Base-by-base conservation (phyloP, 352 stramenopile species). In the Globisporangium sylvaticum region DNA sequence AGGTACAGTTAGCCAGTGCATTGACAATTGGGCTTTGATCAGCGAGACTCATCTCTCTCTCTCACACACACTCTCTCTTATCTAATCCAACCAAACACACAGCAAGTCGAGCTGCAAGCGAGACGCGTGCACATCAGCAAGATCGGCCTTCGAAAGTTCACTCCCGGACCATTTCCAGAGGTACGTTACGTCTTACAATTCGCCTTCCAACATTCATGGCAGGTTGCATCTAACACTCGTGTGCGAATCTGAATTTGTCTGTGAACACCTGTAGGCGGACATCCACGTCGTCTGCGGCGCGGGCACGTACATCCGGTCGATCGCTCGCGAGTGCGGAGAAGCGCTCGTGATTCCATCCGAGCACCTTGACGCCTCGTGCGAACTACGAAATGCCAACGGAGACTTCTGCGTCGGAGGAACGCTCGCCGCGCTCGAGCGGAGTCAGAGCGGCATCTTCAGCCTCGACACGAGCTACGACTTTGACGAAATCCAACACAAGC, bases 281-380 rank as follows among this genome's bases (percentile, higher is more conserved):
- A 82, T 96, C 34, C 65, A 72, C 20, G 87, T 95, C 34, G 74
- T 70, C 3, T 96, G 88, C 63, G 87, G 78, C 46, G 78, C 75
- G 37, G 88, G 88, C 20, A 96, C 88, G 18, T 96, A 96, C 70
- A 93, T 96, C 64, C 85, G 88, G 20, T 95, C 87, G 4, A 96
- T 96, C 62, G 88, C 88, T 1, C 82, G 88, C 6, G 88, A 96
- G 66, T 93, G 85, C 44, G 88, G 88, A 8, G 87, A 96, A 62
- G 75, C 73, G 20, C 64, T 95, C 7, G 10, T 80, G 42, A 64
- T 88, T 3, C 83, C 84, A 20, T 53, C 44, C 1, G 56, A 72
- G 8, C 24, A 68, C 0, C 18, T 78, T 5, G 67, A 80, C 59
- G 22, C 56, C 8, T 60, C 69, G 2, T 74, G 70, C 39, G 66